Conservation (phyloP, 2,329 filamentous ascomycete species). For the Dissoconium aciculare region DNA sequence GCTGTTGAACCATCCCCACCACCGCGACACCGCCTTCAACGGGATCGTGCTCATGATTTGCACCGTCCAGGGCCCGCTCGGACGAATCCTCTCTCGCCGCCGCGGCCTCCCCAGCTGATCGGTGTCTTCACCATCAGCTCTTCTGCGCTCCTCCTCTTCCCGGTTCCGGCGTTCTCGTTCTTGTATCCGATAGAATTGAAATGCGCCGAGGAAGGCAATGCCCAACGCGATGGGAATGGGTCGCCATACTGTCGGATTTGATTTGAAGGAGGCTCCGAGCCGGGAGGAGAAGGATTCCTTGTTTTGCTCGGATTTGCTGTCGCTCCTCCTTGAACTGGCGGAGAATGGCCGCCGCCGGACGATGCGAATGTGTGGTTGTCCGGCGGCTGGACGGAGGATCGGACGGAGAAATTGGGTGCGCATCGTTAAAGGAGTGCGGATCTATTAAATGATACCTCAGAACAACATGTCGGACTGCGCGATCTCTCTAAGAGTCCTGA, state of each 20-base stretch:
- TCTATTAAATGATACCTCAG: no score
- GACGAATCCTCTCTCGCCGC: conserved; percentile 50
- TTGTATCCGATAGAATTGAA: conserved; percentile 69
- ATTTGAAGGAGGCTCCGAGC: conserved; percentile 42
- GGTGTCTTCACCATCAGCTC: conserved; percentile 33
- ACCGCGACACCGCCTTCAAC: conserved; percentile 71
- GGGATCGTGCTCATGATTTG: conserved; percentile 88
- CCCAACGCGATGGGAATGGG: conserved; percentile 78
- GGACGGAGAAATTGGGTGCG: no score
- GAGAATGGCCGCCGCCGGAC: no score
- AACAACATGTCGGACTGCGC: no score
- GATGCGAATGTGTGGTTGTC: no score
- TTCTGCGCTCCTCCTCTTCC: conserved; percentile 31
- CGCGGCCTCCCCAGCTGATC: conserved; percentile 30
- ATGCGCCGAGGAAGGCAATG: conserved; percentile 65
- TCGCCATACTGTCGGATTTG: conserved; percentile 69
- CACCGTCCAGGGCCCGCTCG: conserved; percentile 81
- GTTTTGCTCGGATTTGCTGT: conserved; percentile 4
- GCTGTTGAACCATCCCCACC: conserved; percentile 89
- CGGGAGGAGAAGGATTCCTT: conserved; percentile 43
- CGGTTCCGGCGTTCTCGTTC: conserved; percentile 31
- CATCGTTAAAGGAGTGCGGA: no score
- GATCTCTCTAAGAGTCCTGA: no score
- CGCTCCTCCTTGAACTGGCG: conserved; percentile 9
- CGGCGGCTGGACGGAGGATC: no score